These are phyloP conservation scores for Saccharomycopsis oosterbeekiorum DNA, from an alignment of 805 yeast genomes.

Conservation along the genomic window DNA sequence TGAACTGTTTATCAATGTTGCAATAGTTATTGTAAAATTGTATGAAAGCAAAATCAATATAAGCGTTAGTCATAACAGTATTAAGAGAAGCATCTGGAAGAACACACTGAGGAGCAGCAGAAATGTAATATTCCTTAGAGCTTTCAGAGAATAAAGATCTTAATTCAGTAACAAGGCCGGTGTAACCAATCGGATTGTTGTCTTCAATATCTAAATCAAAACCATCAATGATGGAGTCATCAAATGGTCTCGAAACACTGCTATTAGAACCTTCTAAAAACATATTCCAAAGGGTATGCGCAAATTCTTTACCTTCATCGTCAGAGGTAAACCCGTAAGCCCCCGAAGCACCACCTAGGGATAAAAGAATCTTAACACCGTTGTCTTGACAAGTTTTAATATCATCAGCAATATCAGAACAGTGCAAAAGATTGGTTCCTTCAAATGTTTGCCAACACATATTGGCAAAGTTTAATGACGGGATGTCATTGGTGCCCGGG, in stretches of 20 bases:
- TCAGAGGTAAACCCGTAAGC: slow-evolving; percentile 82
- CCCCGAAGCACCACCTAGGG: slow-evolving; percentile 68
- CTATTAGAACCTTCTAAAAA: slow-evolving; percentile 34
- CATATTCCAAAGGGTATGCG: slow-evolving; percentile 49
- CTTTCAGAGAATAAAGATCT: slow-evolving; percentile 32
- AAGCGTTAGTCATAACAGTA: slow-evolving; percentile 38
- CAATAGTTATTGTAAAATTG: slow-evolving; percentile 72
- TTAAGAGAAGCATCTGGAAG: slow-evolving; percentile 53
- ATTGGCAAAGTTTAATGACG: slow-evolving; percentile 37
- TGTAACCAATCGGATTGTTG: slow-evolving; percentile 52
- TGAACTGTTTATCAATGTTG: slow-evolving; percentile 35
- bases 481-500: slow-evolving; percentile 27
- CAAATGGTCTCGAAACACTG: slow-evolving; percentile 34
- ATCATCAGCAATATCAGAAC: slow-evolving; percentile 47
- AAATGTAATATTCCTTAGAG: slow-evolving; percentile 46
- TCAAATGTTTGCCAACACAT: slow-evolving; percentile 22
- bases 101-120: slow-evolving; percentile 77
- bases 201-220: slow-evolving; percentile 88
- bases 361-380: slow-evolving; percentile 70
- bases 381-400: slow-evolving; percentile 63
- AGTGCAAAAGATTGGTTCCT: slow-evolving; percentile 26
- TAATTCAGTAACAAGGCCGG: slow-evolving; percentile 44
- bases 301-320: slow-evolving; percentile 59
- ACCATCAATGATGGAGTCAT: slow-evolving; percentile 70
- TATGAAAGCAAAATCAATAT: slow-evolving; percentile 57